Evolutionary conservation across 768 basidiomycete species (phyloP), one percentile per base, ranked within the genome.

Genomic region (Agaricus subrufescens): DNA sequence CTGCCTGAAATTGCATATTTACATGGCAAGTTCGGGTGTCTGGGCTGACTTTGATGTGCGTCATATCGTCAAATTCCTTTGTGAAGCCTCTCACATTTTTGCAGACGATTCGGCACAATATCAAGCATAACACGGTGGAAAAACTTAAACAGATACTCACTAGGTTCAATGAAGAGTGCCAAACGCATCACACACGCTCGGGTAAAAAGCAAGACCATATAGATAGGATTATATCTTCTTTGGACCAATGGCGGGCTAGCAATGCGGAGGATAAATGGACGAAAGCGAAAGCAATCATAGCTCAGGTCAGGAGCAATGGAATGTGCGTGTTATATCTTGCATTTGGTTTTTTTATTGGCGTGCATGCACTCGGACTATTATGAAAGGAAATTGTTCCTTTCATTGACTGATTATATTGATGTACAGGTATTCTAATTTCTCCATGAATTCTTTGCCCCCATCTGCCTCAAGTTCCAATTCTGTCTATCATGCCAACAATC

Each of bases 141-240:
- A 84, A 77, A 70, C 82, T 94, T 60, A 93, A 94, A 69, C 86
- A 87, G 66, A 89, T 94, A 62, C 75, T 94, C 56, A 69, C 75
- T 39, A 86, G 86, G 26, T 76, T 93, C 62, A 91, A 91, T 73
- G 88, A 89, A 38, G 86, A 91, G 67, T 91, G 90, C 65, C 72
- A 73, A 52, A 81, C 82, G 3, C 77, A 79, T 62, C 73, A 91
- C 29, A 75, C 81, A 52, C 91, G 89, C 69, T 78, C 88, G 10
- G 91, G 91, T 27, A 92, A 89, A 74, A 94, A 94, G 66, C 87
- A 91, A 63, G 92, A 93, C 34, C 80, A 93, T 46, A 91, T 92
- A 66, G 88, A 91, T 67, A 80, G 89, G 59, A 86, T 94, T 58
- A 70, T 81, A 45, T 61, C 63, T 7, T 73, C 78, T 59, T 70